Conservation (phyloP, 108 stramenopile genomes). For the Aurantiochytrium sp. region DNA sequence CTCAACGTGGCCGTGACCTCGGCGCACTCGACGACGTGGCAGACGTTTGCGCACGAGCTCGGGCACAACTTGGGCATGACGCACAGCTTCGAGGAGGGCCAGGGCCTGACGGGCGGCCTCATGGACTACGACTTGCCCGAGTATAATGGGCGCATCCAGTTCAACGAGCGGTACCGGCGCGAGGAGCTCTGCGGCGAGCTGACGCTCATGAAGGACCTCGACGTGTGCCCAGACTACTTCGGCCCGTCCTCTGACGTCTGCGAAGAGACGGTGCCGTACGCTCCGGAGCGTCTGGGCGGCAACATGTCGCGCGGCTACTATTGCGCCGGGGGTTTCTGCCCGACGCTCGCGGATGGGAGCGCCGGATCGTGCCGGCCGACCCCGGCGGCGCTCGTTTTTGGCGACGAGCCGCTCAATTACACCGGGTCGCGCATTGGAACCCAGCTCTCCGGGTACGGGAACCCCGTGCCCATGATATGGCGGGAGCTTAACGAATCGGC, state of each 20-base stretch:
- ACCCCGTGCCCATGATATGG: not conserved
- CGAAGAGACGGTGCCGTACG: not conserved
- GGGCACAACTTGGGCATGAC: not conserved
- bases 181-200: conserved; percentile 5
- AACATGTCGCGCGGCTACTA: not conserved
- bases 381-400: not conserved
- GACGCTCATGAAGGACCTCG: not conserved
- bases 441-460: not conserved
- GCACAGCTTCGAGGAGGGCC: not conserved
- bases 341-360: not conserved
- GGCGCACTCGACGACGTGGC: not conserved
- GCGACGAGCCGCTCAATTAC: not conserved
- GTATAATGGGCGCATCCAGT: not conserved
- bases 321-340: conserved; percentile 5
- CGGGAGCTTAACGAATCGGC: not conserved
- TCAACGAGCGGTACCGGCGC: not conserved
- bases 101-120: not conserved
- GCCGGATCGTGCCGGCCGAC: not conserved
- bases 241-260: not conserved
- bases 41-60: not conserved
- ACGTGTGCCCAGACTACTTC: not conserved
- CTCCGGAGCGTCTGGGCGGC: not conserved
- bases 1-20: not conserved
- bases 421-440: not conserved
- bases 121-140: not conserved